Evolutionary conservation across 495 filamentous ascomycete species (phyloP).

Genomic region (Evernia prunastri): DNA sequence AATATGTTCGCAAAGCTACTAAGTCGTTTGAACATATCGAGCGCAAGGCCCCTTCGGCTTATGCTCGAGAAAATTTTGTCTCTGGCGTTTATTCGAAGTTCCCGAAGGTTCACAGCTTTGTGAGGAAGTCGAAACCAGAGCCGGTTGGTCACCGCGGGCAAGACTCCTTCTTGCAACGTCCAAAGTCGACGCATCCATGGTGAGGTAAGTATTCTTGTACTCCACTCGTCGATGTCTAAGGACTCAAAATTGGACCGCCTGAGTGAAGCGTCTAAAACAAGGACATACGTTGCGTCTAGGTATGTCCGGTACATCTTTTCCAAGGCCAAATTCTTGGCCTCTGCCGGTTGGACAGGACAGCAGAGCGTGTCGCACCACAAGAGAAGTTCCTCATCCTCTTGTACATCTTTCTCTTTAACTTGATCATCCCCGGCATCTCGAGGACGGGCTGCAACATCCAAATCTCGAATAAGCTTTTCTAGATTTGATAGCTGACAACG

Average conservation of each 20-base stretch:
- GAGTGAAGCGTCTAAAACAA: constrained; percentile 15
- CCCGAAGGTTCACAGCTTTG: not conserved
- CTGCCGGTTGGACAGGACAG: constrained; percentile 8
- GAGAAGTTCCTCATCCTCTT: not conserved
- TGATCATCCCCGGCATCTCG: not conserved
- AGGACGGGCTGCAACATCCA: not conserved
- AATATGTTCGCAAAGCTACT: not conserved
- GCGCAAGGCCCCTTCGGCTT: constrained; percentile 1
- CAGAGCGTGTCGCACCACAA: constrained; percentile 22
- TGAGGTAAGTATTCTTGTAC: not conserved
- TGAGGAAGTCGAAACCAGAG: constrained; percentile 18
- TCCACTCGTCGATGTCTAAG: constrained; percentile 1
- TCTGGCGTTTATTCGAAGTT: not conserved
- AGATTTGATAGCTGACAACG: constrained; percentile 17
- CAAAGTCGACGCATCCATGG: constrained; percentile 13
- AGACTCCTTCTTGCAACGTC: constrained; percentile 14
- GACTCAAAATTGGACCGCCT: not conserved
- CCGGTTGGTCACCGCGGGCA: not conserved
- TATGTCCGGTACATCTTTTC: constrained; percentile 14
- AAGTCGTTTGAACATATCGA: not conserved
- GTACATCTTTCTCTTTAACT: not conserved
- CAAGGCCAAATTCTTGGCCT: constrained; percentile 10
- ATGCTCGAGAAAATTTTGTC: not conserved
- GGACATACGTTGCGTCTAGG: constrained; percentile 9
- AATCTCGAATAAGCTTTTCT: not conserved